phyloP scores from a whole-genome alignment of 176 grass and related monocot genomes.

The Triticum dicoccoides region DNA sequence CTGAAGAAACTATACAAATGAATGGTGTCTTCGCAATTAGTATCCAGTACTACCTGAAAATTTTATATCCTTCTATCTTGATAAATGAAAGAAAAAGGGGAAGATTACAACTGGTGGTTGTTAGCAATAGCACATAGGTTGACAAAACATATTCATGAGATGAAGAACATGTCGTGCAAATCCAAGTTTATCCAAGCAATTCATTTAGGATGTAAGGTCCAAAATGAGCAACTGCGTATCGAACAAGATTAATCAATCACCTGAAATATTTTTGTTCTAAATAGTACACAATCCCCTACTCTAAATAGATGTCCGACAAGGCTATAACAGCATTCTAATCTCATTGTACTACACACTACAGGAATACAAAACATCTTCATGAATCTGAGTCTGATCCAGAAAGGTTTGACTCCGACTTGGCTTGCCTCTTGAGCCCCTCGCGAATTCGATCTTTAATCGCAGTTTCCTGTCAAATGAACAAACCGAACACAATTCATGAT shows the following conservation, averaged over 20 bases:
- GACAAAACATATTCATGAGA: slow-evolving; percentile 1
- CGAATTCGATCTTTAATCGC: slow-evolving; percentile 65
- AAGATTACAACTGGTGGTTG: background rate
- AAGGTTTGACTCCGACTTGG: slow-evolving; percentile 35
- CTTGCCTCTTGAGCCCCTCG: slow-evolving; percentile 62
- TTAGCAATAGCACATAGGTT: background rate
- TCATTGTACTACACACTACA: slow-evolving; percentile 1
- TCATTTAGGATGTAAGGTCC: background rate
- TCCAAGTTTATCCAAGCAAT: background rate
- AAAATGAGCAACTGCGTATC: background rate
- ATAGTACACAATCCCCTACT: slow-evolving; percentile 17
- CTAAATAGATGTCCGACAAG: background rate
- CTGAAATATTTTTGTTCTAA: slow-evolving; percentile 10
- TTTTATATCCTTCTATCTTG: slow-evolving; percentile 3
- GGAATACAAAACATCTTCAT: slow-evolving; percentile 5
- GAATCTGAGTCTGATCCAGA: slow-evolving; percentile 31
- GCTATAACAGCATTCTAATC: slow-evolving; percentile 35
- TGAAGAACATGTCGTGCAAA: background rate
- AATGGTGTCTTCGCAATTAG: background rate
- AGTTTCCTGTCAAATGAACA: slow-evolving; percentile 49
- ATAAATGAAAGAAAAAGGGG: background rate
- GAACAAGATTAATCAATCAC: background rate
- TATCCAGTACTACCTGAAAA: background rate
- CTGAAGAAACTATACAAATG: background rate
- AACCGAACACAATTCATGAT: background rate